Percentiles rank a stretch among this genome's conserved stretches.
These are phyloP conservation scores for Talaromyces adpressus DNA, from an alignment of 495 filamentous ascomycete species.

Conservation along the genomic window DNA sequence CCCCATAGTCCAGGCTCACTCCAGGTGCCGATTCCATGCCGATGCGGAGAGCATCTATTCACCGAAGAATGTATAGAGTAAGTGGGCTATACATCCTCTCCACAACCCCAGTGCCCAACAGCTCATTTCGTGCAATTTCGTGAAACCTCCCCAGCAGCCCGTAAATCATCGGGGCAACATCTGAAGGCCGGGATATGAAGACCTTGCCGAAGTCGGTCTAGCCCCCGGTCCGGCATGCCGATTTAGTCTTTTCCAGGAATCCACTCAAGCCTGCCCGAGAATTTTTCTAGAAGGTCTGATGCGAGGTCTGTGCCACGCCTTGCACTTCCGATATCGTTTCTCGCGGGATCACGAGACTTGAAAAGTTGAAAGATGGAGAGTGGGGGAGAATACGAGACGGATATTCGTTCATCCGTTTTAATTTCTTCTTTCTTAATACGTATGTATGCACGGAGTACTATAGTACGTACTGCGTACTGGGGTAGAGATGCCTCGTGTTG, in stretches of 20 bases:
- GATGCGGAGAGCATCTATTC: neutral
- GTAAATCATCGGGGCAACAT: neutral
- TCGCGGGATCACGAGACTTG: neutral
- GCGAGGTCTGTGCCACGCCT: neutral
- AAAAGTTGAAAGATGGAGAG: too few species aligned
- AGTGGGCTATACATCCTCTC: neutral
- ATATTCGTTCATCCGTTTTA: too few species aligned
- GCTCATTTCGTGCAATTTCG: neutral
- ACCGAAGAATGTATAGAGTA: neutral
- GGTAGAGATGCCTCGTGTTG: neutral
- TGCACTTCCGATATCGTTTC: neutral
- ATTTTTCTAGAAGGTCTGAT: neutral
- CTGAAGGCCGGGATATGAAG: neutral
- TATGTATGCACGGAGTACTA: too few species aligned
- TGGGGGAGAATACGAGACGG: too few species aligned
- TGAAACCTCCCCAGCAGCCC: neutral
- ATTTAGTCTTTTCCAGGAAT: neutral
- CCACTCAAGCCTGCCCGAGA: neutral
- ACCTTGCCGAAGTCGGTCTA: neutral
- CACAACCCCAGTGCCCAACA: neutral
- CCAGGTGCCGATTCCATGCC: neutral
- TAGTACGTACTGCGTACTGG: neutral
- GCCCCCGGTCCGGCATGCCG: neutral
- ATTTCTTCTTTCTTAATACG: too few species aligned
- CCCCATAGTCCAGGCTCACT: neutral